phyloP scores from a whole-genome alignment of 495 filamentous ascomycete genomes.

The Aspergillus saccharolyticus region DNA sequence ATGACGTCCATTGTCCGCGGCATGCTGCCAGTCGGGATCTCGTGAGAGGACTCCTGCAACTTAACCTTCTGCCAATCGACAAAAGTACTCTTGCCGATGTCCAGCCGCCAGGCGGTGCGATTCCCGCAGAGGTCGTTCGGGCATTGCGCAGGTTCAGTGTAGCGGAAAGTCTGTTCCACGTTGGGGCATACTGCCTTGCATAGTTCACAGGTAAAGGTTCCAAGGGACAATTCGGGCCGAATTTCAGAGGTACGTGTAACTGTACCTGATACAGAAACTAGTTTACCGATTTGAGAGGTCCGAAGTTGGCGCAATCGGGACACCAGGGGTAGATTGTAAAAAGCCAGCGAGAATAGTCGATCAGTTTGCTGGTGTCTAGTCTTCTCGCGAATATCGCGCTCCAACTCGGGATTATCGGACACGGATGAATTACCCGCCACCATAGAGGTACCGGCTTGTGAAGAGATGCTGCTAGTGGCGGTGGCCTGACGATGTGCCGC shows the following conservation, averaged over 20 bases:
- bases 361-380: conserved; percentile 94
- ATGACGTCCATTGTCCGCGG: conserved; percentile 97
- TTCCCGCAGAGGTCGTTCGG: conserved; percentile 91
- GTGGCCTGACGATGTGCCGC: conserved; percentile 78
- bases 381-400: conserved; percentile 43
- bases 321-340: conserved; percentile 95
- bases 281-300: conserved; percentile 83
- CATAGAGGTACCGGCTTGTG: conserved; percentile 61
- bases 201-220: conserved; percentile 85
- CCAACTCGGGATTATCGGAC: conserved; percentile 47
- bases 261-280: conserved; percentile 92
- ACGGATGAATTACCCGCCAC: conserved; percentile 56
- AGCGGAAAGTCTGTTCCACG: conserved; percentile 95
- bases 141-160: conserved; percentile 94
- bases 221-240: conserved; percentile 83
- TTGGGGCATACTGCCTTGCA: conserved; percentile 79
- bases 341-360: conserved; percentile 89
- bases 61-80: conserved; percentile 99
- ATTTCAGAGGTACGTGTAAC: conserved; percentile 97
- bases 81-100: conserved; percentile 96
- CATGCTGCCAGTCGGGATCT: conserved; percentile 99
- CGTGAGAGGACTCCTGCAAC: conserved; percentile 94
- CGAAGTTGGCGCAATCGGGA: conserved; percentile 84
- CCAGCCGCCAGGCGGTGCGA: conserved; percentile 82
- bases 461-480: conserved; percentile 43